These are phyloP conservation scores for Wickerhamomyces ciferrii DNA, from an alignment of 805 yeast species.

Conservation along the genomic window DNA sequence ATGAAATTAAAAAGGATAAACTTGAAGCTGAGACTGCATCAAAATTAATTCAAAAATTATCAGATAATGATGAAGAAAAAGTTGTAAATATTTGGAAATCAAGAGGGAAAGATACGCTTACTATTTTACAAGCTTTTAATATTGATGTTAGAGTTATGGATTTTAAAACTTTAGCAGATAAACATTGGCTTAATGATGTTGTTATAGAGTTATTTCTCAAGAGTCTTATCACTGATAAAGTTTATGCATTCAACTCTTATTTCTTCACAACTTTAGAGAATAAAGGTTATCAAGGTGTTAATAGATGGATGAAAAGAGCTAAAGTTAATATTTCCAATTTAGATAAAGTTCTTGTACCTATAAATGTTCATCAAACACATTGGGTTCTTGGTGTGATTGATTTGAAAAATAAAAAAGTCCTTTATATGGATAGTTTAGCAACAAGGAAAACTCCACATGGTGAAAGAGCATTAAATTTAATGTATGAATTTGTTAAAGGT, in stretches of 20 bases:
- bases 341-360: slow-evolving; percentile 72
- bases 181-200: slow-evolving; percentile 87
- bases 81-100: slow-evolving; percentile 23
- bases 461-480: slow-evolving; percentile 33
- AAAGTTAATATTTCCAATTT: slow-evolving; percentile 59
- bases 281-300: slow-evolving; percentile 78
- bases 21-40: slow-evolving; percentile 22
- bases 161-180: slow-evolving; percentile 61
- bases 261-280: slow-evolving; percentile 68
- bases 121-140: slow-evolving; percentile 25
- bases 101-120: slow-evolving; percentile 18
- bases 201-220: slow-evolving; percentile 78
- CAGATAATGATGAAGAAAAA: slow-evolving; percentile 15
- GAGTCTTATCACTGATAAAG: slow-evolving; percentile 25
- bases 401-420: slow-evolving; percentile 49
- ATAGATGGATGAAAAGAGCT: slow-evolving; percentile 78
- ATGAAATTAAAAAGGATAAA: slow-evolving; percentile 28
- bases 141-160: slow-evolving; percentile 67
- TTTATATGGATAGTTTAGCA: slow-evolving; percentile 76
- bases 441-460: slow-evolving; percentile 31
- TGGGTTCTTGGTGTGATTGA: slow-evolving; percentile 89
- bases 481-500: slow-evolving; percentile 57
- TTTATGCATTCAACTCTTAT: slow-evolving; percentile 82
- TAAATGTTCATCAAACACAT: slow-evolving; percentile 78
- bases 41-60: slow-evolving; percentile 21